Conservation (phyloP, 345 rosid species). For the Salix exigua region DNA sequence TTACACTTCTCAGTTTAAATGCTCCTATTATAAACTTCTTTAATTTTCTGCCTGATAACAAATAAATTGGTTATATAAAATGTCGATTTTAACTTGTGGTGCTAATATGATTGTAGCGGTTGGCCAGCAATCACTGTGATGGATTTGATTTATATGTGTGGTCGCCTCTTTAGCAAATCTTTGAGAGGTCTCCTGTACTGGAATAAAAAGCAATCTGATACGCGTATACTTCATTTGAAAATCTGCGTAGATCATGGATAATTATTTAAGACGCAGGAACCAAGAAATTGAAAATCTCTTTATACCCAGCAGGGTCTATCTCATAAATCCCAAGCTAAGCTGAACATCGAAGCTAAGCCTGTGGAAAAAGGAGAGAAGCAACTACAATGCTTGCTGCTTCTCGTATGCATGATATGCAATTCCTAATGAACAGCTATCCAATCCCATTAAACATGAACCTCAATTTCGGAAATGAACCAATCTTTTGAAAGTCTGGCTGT, state of each 20-base stretch:
- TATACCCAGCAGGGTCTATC: neutral
- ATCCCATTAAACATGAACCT: neutral
- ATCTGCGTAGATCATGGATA: neutral
- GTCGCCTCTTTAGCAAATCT: neutral
- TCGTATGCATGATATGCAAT: neutral
- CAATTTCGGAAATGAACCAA: neutral
- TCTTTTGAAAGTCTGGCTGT: neutral
- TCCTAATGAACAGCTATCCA: neutral
- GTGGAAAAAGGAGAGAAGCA: too few species aligned
- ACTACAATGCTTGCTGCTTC: neutral
- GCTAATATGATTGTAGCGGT: neutral
- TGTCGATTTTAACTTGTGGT: neutral
- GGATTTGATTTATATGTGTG: neutral
- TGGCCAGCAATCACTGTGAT: neutral
- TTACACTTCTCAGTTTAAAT: constrained; percentile 10
- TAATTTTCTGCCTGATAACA: neutral
- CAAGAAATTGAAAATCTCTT: neutral
- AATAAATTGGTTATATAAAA: constrained; percentile 15
- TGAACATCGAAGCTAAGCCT: too few species aligned
- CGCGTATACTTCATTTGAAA: neutral
- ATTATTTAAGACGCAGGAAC: neutral
- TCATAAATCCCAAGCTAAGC: neutral
- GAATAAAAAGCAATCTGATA: neutral
- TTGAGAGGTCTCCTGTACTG: neutral
- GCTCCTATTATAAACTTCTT: constrained; percentile 8